These are phyloP conservation scores for Margaritispora aquatica DNA, from an alignment of 495 filamentous ascomycete species.

Conservation along the genomic window DNA sequence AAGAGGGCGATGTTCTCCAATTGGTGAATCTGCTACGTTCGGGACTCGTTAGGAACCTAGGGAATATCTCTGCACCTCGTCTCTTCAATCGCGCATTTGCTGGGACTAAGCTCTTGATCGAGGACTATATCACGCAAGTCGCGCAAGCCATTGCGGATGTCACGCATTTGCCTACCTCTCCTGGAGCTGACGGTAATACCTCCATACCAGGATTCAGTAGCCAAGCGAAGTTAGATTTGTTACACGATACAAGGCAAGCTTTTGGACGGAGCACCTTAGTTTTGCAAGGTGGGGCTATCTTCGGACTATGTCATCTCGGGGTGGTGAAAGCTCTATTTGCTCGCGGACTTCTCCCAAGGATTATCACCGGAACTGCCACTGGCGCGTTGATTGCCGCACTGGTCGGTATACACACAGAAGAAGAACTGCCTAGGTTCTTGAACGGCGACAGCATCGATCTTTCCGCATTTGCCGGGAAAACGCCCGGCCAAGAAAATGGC, in stretches of 20 bases:
- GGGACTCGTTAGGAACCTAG: constrained; percentile 83
- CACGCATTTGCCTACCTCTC: constrained; percentile 58
- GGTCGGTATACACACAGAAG: constrained; percentile 83
- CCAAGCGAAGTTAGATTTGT: constrained; percentile 79
- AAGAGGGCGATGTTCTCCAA: constrained; percentile 66
- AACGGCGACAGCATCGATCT: constrained; percentile 77
- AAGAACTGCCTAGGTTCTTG: constrained; percentile 72
- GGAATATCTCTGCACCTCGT: constrained; percentile 80
- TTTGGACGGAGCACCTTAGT: constrained; percentile 85
- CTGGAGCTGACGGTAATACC: constrained; percentile 22
- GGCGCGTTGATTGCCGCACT: constrained; percentile 88
- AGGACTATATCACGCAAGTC: constrained; percentile 83
- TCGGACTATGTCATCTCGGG: constrained; percentile 86
- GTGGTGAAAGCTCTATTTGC: constrained; percentile 86
- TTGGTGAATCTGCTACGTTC: constrained; percentile 77
- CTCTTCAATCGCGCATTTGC: constrained; percentile 82
- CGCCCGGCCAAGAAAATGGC: background rate
- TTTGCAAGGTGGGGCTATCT: constrained; percentile 86
- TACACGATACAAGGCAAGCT: constrained; percentile 85
- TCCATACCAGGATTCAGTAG: constrained; percentile 51
- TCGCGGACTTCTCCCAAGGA: constrained; percentile 76
- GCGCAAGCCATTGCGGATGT: constrained; percentile 76
- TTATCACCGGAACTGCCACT: constrained; percentile 87
- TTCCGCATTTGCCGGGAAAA: constrained; percentile 60
- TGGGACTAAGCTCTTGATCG: constrained; percentile 84